Conservation (phyloP, 345 rosid genomes). For the Populus simonii region DNA sequence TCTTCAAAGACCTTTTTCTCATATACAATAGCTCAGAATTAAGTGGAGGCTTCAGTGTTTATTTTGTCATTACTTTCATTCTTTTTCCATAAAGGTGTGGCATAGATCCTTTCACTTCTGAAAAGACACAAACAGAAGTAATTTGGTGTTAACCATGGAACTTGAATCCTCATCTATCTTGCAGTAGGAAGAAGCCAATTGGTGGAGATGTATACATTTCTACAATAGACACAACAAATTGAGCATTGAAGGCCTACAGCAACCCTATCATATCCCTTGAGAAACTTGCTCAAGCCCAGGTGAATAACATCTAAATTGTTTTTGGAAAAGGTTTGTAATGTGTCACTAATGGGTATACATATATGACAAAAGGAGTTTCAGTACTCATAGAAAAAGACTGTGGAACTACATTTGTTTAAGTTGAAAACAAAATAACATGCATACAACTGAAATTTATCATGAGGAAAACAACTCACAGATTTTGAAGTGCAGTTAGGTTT, state of each 20-base stretch:
- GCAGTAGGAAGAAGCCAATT: not conserved
- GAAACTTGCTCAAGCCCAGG: not conserved
- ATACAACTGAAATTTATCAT: not conserved
- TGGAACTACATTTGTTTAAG: not conserved
- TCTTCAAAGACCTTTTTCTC: not conserved
- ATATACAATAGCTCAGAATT: not conserved
- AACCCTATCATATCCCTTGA: not conserved
- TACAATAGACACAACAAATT: not conserved
- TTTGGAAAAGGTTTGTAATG: too few relatives aligned
- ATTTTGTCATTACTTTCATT: not conserved
- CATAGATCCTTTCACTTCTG: not conserved
- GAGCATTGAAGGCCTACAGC: not conserved
- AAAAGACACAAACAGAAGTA: not conserved
- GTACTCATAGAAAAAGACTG: not conserved
- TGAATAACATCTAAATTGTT: not conserved
- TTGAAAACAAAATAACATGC: not conserved
- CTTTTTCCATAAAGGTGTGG: too few relatives aligned
- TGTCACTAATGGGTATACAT: not conserved
- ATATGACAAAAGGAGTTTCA: not conserved
- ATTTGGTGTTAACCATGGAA: not conserved
- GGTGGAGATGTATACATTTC: not conserved
- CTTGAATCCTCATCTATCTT: not conserved
- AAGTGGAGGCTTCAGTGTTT: not conserved
- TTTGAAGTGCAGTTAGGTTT: slow-evolving; percentile 57
- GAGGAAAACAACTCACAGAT: slow-evolving; percentile 55